Conservation (phyloP, 106 monocot species). For the Hemerocallis citrina region DNA sequence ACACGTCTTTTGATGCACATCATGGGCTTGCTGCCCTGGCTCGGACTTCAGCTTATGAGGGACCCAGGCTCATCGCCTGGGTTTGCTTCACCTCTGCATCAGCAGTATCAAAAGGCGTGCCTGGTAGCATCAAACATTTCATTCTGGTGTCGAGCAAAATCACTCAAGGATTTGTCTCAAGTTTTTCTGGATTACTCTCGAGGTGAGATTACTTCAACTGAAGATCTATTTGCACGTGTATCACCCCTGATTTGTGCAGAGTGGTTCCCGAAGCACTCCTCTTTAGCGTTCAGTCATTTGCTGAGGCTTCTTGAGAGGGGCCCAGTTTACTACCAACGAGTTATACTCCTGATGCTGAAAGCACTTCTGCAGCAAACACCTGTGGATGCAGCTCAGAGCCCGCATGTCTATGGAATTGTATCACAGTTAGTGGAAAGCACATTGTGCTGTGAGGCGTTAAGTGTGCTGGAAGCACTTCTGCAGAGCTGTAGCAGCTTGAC, state of each 20-base stretch:
- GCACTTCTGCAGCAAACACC: slow-evolving; percentile 84
- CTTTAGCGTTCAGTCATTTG: slow-evolving; percentile 83
- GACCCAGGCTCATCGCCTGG: slow-evolving; percentile 16
- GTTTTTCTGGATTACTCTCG: slow-evolving; percentile 62
- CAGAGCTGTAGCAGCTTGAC: slow-evolving; percentile 68
- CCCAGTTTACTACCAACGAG: slow-evolving; percentile 76
- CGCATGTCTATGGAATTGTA: slow-evolving; percentile 83
- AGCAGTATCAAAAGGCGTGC: slow-evolving; percentile 73
- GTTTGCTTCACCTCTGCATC: slow-evolving; percentile 35
- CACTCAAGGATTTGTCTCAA: slow-evolving; percentile 45
- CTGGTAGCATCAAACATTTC: slow-evolving; percentile 81
- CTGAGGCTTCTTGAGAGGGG: slow-evolving; percentile 90
- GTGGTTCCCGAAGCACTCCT: slow-evolving; percentile 95
- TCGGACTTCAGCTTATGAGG: slow-evolving; percentile 58
- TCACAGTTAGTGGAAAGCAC: slow-evolving; percentile 93
- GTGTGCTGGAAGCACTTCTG: slow-evolving; percentile 83
- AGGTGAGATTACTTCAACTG: slow-evolving; percentile 55
- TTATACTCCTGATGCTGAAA: slow-evolving; percentile 88
- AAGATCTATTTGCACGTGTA: slow-evolving; percentile 54
- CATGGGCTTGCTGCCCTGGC: slow-evolving; percentile 90
- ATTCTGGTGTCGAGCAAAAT: slow-evolving; percentile 72
- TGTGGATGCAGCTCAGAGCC: slow-evolving; percentile 91
- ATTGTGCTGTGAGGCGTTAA: slow-evolving; percentile 79
- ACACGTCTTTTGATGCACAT: slow-evolving; percentile 94
- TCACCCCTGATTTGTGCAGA: slow-evolving; percentile 67